Percentiles rank a stretch among this genome's conserved stretches.
Evolutionary conservation across 1,284 basidiomycete species (phyloP).

Genomic region (Porodaedalea pini): DNA sequence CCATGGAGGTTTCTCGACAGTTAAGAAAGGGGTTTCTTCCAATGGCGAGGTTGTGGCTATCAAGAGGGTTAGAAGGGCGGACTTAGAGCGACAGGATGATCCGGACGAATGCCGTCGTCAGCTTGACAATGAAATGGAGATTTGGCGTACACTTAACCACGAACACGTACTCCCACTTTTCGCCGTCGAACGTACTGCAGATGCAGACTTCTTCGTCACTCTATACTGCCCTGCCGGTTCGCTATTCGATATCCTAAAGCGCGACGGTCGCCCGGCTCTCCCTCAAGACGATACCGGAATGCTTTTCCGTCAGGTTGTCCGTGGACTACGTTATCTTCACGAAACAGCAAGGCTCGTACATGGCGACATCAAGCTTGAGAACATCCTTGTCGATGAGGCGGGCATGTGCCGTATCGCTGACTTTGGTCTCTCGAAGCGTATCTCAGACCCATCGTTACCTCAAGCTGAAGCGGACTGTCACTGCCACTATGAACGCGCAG

Average conservation of each 20-base stretch:
- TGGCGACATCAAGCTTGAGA: conserved; percentile 95
- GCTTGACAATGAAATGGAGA: conserved; percentile 70
- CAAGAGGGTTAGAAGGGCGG: conserved; percentile 70
- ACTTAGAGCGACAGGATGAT: conserved; percentile 48
- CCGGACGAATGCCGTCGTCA: conserved; percentile 47
- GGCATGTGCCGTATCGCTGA: conserved; percentile 79
- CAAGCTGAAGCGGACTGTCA: conserved; percentile 25
- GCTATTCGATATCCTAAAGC: conserved; percentile 79
- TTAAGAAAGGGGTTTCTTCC: conserved; percentile 67
- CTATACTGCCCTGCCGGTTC: conserved; percentile 82
- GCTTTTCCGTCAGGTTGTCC: conserved; percentile 88
- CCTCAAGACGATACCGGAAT: conserved; percentile 77
- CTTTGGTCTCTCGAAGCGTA: conserved; percentile 75
- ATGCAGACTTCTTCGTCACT: conserved; percentile 82
- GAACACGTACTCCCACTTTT: conserved; percentile 83
- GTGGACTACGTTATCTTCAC: conserved; percentile 85
- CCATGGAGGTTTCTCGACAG: conserved; percentile 83
- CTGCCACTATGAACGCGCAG: conserved; percentile 33
- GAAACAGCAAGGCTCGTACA: conserved; percentile 77
- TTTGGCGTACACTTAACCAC: conserved; percentile 78
- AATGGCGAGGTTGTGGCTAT: conserved; percentile 74
- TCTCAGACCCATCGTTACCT: conserved; percentile 42
- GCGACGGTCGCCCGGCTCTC: conserved; percentile 61
- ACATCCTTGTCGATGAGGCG: conserved; percentile 86
- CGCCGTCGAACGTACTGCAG: conserved; percentile 56